Evolutionary conservation across 352 stramenopile genomes (phyloP).

Genomic region (Phytophthora tentaculata): DNA sequence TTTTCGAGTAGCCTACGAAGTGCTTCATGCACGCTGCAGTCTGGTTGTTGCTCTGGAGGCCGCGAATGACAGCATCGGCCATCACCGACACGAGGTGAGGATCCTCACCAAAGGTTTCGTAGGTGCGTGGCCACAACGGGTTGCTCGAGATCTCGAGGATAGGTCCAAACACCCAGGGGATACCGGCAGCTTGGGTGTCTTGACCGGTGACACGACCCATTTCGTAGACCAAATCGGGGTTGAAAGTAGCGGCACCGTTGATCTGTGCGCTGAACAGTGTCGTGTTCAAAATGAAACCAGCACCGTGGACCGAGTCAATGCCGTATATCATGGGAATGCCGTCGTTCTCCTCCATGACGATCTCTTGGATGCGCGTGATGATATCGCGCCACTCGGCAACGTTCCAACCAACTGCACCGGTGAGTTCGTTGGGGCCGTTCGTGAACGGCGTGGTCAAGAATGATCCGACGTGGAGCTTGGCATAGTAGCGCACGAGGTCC

Average conservation of each 20-base stretch:
- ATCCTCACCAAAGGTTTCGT: constrained; percentile 94
- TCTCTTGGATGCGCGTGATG: constrained; percentile 75
- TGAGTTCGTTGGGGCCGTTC: constrained; percentile 32
- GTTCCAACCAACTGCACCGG: constrained; percentile 40
- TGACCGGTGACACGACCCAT: constrained; percentile 9
- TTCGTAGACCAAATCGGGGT: constrained; percentile 14
- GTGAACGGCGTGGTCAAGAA: constrained; percentile 63
- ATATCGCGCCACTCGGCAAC: constrained; percentile 68
- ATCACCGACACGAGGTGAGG: constrained; percentile 75
- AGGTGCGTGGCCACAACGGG: constrained; percentile 83
- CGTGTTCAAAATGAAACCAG: constrained; percentile 13
- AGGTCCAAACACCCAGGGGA: constrained; percentile 89
- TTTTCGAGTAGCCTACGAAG: constrained; percentile 72
- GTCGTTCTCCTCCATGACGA: constrained; percentile 61
- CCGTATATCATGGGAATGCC: constrained; percentile 22
- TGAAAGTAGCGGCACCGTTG: constrained; percentile 7
- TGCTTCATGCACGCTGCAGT: constrained; percentile 88
- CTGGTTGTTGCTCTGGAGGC: constrained; percentile 69
- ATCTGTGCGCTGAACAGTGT: constrained; percentile 10
- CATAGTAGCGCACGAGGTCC: constrained; percentile 63
- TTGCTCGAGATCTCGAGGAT: constrained; percentile 81
- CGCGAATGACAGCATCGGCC: constrained; percentile 65
- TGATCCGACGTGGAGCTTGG: constrained; percentile 80
- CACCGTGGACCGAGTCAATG: constrained; percentile 13
- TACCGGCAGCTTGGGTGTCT: constrained; percentile 79